phyloP scores from a whole-genome alignment of 805 yeast species.

The Zygoascus bituminiphila region DNA sequence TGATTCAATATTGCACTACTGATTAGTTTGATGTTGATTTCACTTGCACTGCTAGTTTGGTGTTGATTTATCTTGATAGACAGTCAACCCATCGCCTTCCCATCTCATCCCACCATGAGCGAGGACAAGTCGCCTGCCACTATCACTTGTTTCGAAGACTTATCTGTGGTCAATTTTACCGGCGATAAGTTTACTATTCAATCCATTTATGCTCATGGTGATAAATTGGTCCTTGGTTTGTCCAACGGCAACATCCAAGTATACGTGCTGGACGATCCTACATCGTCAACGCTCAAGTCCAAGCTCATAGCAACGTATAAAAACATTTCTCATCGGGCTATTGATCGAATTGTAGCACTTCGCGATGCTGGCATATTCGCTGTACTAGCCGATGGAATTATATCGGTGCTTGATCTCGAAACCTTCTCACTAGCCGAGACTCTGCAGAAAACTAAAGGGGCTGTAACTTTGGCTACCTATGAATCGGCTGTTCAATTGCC shows the following conservation, averaged over 20 bases:
- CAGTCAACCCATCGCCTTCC: no score
- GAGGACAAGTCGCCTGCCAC: neutral
- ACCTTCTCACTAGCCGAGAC: conserved; percentile 26
- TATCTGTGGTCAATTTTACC: conserved; percentile 1
- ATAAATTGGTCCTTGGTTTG: conserved; percentile 23
- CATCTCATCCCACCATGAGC: neutral
- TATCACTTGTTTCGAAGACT: neutral
- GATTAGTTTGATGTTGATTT: no score
- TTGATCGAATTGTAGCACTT: conserved; percentile 29
- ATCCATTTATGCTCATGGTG: conserved; percentile 19
- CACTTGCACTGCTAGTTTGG: no score
- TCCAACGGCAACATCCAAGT: conserved; percentile 23
- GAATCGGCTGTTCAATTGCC: conserved; percentile 10
- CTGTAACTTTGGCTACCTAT: conserved; percentile 22
- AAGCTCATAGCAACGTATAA: conserved; percentile 15
- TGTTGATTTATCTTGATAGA: neutral
- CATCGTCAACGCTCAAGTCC: conserved; percentile 12
- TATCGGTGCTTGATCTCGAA: conserved; percentile 28
- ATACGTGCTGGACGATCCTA: conserved; percentile 20
- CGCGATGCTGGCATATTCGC: conserved; percentile 28
- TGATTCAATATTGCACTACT: no score
- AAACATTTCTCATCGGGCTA: conserved; percentile 19
- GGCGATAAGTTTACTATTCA: conserved; percentile 6
- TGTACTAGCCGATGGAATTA: conserved; percentile 26
- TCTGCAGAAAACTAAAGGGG: conserved; percentile 30